Evolutionary conservation across 106 monocot genomes (phyloP).

Genomic region (Posidonia australis): DNA sequence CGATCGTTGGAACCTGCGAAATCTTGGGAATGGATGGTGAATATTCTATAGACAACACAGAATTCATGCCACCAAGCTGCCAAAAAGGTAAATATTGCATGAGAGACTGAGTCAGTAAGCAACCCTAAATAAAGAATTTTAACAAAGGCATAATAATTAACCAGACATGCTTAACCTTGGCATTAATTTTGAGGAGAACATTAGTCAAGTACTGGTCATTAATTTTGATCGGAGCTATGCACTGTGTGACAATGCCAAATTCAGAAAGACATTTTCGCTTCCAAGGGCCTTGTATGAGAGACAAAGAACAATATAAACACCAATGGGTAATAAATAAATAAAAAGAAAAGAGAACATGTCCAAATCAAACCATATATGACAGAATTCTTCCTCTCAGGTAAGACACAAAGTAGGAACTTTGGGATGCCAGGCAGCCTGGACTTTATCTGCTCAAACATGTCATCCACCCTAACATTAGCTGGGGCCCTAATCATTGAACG

Average conservation of each 20-base stretch:
- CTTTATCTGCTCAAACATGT: slow-evolving; percentile 60
- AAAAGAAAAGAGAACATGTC: neutral
- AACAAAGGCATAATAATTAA: neutral
- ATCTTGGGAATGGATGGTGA: slow-evolving; percentile 15
- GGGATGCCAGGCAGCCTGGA: slow-evolving; percentile 55
- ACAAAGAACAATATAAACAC: neutral
- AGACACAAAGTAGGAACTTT: slow-evolving; percentile 64
- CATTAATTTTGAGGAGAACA: slow-evolving; percentile 19
- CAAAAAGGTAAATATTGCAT: neutral
- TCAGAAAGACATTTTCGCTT: slow-evolving; percentile 29
- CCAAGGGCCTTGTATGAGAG: slow-evolving; percentile 65
- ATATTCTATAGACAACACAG: slow-evolving; percentile 4
- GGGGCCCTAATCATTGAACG: slow-evolving; percentile 35
- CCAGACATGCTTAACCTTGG: slow-evolving; percentile 27
- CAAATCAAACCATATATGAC: slow-evolving; percentile 61
- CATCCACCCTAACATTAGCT: slow-evolving; percentile 52
- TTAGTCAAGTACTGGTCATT: slow-evolving; percentile 18
- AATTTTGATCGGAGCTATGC: slow-evolving; percentile 11
- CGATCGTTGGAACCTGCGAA: slow-evolving; percentile 21
- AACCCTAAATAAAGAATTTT: neutral
- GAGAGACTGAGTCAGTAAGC: neutral
- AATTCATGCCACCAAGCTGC: slow-evolving; percentile 20
- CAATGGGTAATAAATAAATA: neutral
- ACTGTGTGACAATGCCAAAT: slow-evolving; percentile 15
- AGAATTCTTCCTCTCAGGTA: slow-evolving; percentile 84